Conservation (phyloP, 164 flowering plant species). For the Litsea cubeba region DNA sequence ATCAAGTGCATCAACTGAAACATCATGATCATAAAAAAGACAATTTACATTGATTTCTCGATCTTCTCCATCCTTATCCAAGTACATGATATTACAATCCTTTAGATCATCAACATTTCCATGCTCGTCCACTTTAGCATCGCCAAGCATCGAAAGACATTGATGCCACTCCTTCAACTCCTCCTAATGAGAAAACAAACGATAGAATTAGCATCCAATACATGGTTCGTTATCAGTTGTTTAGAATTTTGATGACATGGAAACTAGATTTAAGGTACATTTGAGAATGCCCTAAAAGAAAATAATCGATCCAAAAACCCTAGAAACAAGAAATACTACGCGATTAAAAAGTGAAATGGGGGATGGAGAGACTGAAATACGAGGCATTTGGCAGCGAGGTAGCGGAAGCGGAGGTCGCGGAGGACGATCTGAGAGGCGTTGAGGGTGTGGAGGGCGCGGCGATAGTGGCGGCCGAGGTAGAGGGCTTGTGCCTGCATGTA, state of each 20-base stretch:
- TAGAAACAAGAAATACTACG: neutral
- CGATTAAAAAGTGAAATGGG: constrained; percentile 33
- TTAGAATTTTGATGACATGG: neutral
- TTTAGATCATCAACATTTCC: constrained; percentile 67
- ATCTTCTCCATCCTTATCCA: constrained; percentile 88
- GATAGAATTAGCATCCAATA: neutral
- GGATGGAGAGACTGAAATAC: constrained; percentile 23
- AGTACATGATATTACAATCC: constrained; percentile 55
- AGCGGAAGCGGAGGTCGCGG: constrained; percentile 88
- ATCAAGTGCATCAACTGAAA: neutral
- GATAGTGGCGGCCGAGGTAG: constrained; percentile 33
- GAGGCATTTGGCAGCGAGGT: constrained; percentile 98
- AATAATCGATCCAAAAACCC: constrained; percentile 5
- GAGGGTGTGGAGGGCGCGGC: constrained; percentile 59
- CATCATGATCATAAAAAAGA: constrained; percentile 1
- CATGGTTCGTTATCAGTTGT: neutral
- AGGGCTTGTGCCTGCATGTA: constrained; percentile 97
- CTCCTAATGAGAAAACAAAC: constrained; percentile 38
- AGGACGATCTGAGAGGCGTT: constrained; percentile 76
- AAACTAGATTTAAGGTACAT: neutral
- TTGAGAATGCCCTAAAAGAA: neutral
- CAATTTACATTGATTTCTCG: constrained; percentile 84
- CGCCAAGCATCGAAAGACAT: constrained; percentile 82
- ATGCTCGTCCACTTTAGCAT: constrained; percentile 78
- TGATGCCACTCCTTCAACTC: constrained; percentile 97